A percentile compares a stretch with the other conserved stretches of the same genome.
Conservation (phyloP, 176 grass and related monocot species). For the Triticum urartu region DNA sequence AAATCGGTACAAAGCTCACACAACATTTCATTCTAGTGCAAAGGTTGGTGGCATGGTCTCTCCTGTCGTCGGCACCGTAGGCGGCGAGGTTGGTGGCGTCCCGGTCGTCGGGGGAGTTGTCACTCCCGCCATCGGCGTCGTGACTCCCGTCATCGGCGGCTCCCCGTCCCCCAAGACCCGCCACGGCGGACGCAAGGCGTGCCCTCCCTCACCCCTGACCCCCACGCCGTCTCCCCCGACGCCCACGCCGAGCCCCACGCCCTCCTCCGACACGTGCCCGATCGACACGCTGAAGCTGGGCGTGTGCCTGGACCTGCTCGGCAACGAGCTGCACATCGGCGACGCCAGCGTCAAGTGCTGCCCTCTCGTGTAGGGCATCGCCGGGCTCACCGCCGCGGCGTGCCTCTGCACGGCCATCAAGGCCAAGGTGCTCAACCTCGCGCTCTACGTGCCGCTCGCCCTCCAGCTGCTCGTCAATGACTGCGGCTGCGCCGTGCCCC, state of each 20-base stretch:
- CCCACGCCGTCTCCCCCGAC: constrained; percentile 1
- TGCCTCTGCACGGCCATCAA: constrained; percentile 81
- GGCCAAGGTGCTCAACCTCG: constrained; percentile 56
- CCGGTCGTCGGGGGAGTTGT: not conserved
- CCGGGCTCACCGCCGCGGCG: constrained; percentile 41
- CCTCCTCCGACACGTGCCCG: constrained; percentile 45
- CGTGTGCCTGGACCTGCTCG: constrained; percentile 51
- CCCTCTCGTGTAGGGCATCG: constrained; percentile 40
- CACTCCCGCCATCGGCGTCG: not conserved
- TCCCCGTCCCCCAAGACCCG: not conserved
- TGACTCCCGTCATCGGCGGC: too few species aligned
- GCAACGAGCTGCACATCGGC: constrained; percentile 48
- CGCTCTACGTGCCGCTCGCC: constrained; percentile 50
- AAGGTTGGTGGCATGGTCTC: not conserved
- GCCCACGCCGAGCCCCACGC: constrained; percentile 20
- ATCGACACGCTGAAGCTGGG: constrained; percentile 66
- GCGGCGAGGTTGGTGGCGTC: not conserved
- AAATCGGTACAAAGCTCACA: too few species aligned
- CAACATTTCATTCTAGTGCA: too few species aligned
- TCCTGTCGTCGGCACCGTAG: not conserved
- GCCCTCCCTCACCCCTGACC: constrained; percentile 29
- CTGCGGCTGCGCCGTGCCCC: constrained; percentile 60
- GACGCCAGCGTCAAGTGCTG: constrained; percentile 61
- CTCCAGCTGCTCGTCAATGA: constrained; percentile 49
- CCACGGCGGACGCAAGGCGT: constrained; percentile 44